Evolutionary conservation across 1,139 yeast species (phyloP), one percentile per base, ranked within the genome.

Genomic region (Kodamaea sp.): DNA sequence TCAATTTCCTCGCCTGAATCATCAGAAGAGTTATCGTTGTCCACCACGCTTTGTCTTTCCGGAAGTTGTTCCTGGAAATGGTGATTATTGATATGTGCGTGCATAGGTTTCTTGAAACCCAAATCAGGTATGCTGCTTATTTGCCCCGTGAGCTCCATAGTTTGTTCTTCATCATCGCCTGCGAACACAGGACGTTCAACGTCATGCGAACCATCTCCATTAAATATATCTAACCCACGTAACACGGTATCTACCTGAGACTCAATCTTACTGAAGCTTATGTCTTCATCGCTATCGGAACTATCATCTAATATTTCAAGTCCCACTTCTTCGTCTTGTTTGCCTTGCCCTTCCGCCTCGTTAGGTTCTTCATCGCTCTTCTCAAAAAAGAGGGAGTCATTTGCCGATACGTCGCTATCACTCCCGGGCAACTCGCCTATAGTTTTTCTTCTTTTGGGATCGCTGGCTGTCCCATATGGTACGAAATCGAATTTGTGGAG

Each of bases 401-500:
- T 39, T 9, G 27, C 12, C n/a, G 18, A 8, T 18, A 18, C 9
- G 9, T 18, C 21, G n/a, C 26, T 13, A 13, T 6, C 6, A 12
- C 31, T 23, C 26, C 28, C 24, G 14, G 40, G 38, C 11, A 24
- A 30, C 11, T 32, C 41, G 5, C 47, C 47, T 24, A 47, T 47
- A 19, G 50, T 47, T 19, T 41, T 32, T 22, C 51, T 31, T 24
- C 51, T 34, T 25, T 47, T 47, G 15, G 41, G 28, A 14, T 43
- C 44, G 24, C 34, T 30, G 15, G 38, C 33, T 6, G 7, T 7
- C 5, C 18, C 28, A 22, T 40, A 41, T 2, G 77, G 73, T 5
- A 74, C 62, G 38, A 73, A 58, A 41, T 76, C 80, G 36, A 82
- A 76, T 47, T 80, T 80, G 54, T 82, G 88, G 23, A 83, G 59